Percentiles rank a stretch among this genome's conserved stretches.
phyloP scores from a whole-genome alignment of 176 grass and related monocot species.

The Cymbopogon citratus region DNA sequence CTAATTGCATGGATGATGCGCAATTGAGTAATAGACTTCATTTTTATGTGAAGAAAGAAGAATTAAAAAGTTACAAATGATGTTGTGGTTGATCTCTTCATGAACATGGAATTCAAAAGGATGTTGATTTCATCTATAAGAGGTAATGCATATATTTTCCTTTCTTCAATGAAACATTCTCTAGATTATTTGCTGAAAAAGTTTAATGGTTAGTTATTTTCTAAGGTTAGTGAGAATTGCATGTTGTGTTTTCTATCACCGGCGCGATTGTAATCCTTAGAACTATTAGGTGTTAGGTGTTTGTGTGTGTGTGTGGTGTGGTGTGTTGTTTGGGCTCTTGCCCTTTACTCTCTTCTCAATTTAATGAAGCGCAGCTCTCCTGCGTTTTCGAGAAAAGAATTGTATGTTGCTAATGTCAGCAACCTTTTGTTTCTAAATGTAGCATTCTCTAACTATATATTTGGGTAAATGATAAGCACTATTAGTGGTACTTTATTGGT shows the following conservation, averaged over 20 bases:
- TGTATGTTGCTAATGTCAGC: neutral
- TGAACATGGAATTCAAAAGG: neutral
- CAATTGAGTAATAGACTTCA: neutral
- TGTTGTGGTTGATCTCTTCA: neutral
- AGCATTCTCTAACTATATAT: no score
- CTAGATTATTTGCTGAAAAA: no score
- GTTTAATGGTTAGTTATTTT: neutral
- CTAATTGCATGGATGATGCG: neutral
- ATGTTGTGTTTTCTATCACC: no score
- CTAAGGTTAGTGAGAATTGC: neutral
- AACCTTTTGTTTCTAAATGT: neutral
- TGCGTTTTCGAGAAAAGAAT: no score
- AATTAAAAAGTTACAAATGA: neutral
- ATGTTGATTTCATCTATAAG: neutral
- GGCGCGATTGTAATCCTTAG: no score
- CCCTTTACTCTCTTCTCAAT: no score
- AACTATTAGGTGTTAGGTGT: no score
- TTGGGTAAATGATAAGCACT: no score
- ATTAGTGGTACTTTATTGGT: no score
- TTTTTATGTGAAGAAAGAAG: neutral
- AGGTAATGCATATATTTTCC: neutral
- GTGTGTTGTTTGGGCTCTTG: no score
- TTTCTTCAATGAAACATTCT: neutral
- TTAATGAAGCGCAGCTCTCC: no score
- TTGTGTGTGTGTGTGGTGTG: no score